These are phyloP conservation scores for Houttuynia cordata DNA, from an alignment of 164 flowering plant genomes.

Conservation along the genomic window DNA sequence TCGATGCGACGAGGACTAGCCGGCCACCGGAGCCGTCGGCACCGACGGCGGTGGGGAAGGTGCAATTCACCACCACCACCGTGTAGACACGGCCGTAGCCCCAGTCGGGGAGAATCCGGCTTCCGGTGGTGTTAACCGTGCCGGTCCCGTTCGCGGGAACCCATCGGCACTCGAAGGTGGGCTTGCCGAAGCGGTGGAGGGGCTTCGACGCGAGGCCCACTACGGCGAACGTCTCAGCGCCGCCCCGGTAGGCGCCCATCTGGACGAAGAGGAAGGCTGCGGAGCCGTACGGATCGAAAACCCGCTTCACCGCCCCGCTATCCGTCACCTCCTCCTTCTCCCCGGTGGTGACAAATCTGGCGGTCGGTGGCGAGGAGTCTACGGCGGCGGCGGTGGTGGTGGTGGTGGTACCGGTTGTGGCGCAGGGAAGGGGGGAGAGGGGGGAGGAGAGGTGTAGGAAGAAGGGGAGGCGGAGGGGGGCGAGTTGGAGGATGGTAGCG, in stretches of 20 bases:
- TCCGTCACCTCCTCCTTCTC: constrained; percentile 3
- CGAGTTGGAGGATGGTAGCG: constrained; percentile 38
- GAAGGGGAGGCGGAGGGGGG: constrained; percentile 27
- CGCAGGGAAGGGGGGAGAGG: no score
- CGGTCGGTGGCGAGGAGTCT: no score
- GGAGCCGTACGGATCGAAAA: constrained; percentile 46
- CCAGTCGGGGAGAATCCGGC: constrained; percentile 75
- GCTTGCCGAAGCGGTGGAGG: constrained; percentile 32
- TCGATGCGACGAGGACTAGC: constrained; percentile 41
- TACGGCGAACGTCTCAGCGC: constrained; percentile 45
- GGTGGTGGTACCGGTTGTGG: constrained; percentile 4
- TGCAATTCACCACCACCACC: constrained; percentile 78
- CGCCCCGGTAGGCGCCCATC: constrained; percentile 93
- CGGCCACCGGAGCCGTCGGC: constrained; percentile 45
- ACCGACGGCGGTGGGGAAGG: constrained; percentile 42
- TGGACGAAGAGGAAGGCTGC: constrained; percentile 71
- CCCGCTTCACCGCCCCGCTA: constrained; percentile 34
- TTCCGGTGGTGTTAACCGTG: constrained; percentile 17
- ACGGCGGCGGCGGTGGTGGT: no score
- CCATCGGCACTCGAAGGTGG: constrained; percentile 55
- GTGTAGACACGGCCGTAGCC: constrained; percentile 94
- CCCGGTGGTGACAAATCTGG: background rate
- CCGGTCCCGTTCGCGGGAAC: constrained; percentile 9
- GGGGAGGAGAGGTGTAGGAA: no score
- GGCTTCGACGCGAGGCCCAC: constrained; percentile 47